Conservation (phyloP, 2,329 filamentous ascomycete species). For the Chaetomiaceae sp. region DNA sequence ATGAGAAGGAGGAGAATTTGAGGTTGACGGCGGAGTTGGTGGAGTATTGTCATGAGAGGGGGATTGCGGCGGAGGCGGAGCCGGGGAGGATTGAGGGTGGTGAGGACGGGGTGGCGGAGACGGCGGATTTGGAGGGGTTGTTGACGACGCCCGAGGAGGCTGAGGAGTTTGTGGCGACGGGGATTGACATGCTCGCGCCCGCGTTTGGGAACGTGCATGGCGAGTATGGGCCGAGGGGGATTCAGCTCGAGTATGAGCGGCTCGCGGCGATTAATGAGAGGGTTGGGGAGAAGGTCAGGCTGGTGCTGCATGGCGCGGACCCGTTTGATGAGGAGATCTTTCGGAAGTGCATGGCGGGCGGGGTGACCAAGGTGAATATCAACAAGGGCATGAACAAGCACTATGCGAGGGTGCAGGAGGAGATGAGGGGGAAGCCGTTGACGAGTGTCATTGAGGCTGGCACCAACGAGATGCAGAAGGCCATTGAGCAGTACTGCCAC, state of each 20-base stretch:
- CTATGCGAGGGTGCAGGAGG: slow-evolving; percentile 41
- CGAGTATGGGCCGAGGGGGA: slow-evolving; percentile 62
- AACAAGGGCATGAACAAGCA: slow-evolving; percentile 50
- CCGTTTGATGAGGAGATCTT: slow-evolving; percentile 45
- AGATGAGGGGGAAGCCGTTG: slow-evolving; percentile 44
- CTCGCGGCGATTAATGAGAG: slow-evolving; percentile 41
- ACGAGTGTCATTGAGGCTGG: slow-evolving; percentile 46
- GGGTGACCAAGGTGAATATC: slow-evolving; percentile 48
- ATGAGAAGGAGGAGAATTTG: slow-evolving; percentile 64
- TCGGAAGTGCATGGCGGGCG: slow-evolving; percentile 40
- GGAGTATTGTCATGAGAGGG: slow-evolving; percentile 57
- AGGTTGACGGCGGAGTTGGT: slow-evolving; percentile 57
- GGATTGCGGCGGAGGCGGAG: slow-evolving; percentile 65
- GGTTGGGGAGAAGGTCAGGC: slow-evolving; percentile 42
- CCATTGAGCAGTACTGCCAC: slow-evolving; percentile 44
- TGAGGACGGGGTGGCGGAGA: slow-evolving; percentile 69
- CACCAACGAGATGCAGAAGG: slow-evolving; percentile 44
- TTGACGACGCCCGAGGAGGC: slow-evolving; percentile 66
- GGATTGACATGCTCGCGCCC: slow-evolving; percentile 70
- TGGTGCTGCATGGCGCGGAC: slow-evolving; percentile 47
- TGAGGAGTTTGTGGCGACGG: slow-evolving; percentile 64
- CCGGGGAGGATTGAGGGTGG: slow-evolving; percentile 54
- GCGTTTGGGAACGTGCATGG: slow-evolving; percentile 76
- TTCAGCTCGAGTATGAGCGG: slow-evolving; percentile 55
- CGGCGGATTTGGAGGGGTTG: slow-evolving; percentile 42